Evolutionary conservation across 192 early-diverging fungal genomes (phyloP).

Genomic region (Coemansia sp.): DNA sequence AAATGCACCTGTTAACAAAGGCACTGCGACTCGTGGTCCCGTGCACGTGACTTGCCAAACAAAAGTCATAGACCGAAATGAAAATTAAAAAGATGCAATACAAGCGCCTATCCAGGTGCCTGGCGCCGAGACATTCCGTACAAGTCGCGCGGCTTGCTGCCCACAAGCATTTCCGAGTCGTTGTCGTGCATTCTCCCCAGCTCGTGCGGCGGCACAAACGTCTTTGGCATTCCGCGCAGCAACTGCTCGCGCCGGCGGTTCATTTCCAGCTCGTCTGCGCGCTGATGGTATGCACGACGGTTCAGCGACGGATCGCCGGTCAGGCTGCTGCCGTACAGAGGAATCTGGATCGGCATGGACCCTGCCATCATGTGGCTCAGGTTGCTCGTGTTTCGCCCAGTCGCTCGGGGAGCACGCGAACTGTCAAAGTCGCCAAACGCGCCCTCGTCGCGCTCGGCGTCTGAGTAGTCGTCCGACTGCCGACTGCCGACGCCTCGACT

Average conservation of each 20-base stretch:
- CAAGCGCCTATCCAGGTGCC: constrained; percentile 14
- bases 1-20: not conserved
- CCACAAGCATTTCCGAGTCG: constrained; percentile 34
- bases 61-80: not conserved
- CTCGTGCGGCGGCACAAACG: constrained; percentile 49
- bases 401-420: not conserved
- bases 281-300: constrained; percentile 26
- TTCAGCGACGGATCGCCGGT: constrained; percentile 25
- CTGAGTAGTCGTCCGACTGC: constrained; percentile 33
- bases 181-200: constrained; percentile 37
- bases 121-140: constrained; percentile 32
- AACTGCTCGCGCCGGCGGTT: constrained; percentile 27
- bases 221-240: constrained; percentile 34
- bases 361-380: constrained; percentile 45
- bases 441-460: constrained; percentile 23
- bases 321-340: constrained; percentile 22
- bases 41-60: constrained; percentile 1
- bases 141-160: constrained; percentile 50
- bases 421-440: constrained; percentile 34
- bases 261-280: constrained; percentile 34
- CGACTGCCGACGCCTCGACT: constrained; percentile 6
- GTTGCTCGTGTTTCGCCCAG: constrained; percentile 13
- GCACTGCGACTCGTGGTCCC: no score
- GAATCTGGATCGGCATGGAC: constrained; percentile 51
- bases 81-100: not conserved